Percentiles rank a stretch among this genome's conserved stretches.
Conservation (phyloP, 2,329 filamentous ascomycete species). For the Nigrospora oryzae region DNA sequence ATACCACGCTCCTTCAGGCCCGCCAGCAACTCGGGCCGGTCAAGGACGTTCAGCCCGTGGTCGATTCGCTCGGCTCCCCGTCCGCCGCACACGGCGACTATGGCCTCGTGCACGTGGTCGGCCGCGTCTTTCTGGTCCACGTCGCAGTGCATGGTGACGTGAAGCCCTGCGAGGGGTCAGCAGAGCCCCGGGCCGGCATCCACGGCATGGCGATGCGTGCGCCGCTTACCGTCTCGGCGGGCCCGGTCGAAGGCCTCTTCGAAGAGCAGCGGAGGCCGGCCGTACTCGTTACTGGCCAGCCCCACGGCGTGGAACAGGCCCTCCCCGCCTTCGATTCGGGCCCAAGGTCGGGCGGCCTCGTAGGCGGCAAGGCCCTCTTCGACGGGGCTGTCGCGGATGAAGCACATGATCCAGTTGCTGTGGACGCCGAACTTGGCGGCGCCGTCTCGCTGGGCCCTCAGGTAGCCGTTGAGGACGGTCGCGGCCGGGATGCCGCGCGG, state of each 20-base stretch:
- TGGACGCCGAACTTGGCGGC: slow-evolving; percentile 15
- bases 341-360: slow-evolving; percentile 27
- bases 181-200: neutral
- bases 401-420: slow-evolving; percentile 31
- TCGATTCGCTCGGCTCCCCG: slow-evolving; percentile 28
- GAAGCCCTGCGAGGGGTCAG: slow-evolving; percentile 12
- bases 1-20: slow-evolving; percentile 21
- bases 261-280: slow-evolving; percentile 34
- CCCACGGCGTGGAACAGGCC: slow-evolving; percentile 35
- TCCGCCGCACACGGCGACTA: slow-evolving; percentile 20
- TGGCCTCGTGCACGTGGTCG: slow-evolving; percentile 29
- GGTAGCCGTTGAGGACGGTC: slow-evolving; percentile 11
- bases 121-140: slow-evolving; percentile 39
- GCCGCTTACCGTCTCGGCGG: slow-evolving; percentile 21
- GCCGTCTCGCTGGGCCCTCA: slow-evolving; percentile 21
- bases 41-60: slow-evolving; percentile 30
- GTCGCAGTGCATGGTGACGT: slow-evolving; percentile 41
- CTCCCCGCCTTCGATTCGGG: slow-evolving; percentile 17
- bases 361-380: slow-evolving; percentile 29
- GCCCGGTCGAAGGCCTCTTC: slow-evolving; percentile 28
- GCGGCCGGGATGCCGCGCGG: slow-evolving; percentile 4
- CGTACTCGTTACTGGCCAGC: slow-evolving; percentile 35
- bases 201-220: too few relatives aligned
- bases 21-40: slow-evolving; percentile 20
- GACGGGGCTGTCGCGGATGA: slow-evolving; percentile 29